Evolutionary conservation across 169 alveolate species (phyloP).

Genomic region (Eimeria brunetti): DNA sequence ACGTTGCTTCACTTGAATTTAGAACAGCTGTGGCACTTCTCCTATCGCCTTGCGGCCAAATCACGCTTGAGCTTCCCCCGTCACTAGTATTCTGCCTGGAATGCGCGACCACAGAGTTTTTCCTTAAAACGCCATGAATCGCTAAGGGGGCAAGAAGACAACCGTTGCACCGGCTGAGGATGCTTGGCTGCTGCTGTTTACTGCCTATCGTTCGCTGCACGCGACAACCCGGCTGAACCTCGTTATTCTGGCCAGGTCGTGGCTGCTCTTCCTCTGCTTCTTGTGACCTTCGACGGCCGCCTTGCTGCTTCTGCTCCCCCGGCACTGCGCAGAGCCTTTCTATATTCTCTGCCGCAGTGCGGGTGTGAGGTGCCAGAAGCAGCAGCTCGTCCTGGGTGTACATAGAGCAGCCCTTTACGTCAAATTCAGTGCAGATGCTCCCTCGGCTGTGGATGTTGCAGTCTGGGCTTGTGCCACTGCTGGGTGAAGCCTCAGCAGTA

Average conservation of each 20-base stretch:
- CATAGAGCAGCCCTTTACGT: not conserved
- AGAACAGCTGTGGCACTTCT: not conserved
- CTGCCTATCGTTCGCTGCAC: not conserved
- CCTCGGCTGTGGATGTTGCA: conserved; percentile 3
- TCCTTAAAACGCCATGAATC: conserved; percentile 8
- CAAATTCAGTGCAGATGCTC: conserved; percentile 37
- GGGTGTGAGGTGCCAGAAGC: conserved; percentile 37
- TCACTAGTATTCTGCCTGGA: not conserved
- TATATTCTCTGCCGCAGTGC: conserved; percentile 10
- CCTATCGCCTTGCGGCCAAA: not conserved
- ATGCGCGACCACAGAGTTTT: not conserved
- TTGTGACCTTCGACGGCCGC: not conserved
- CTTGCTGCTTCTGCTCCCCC: conserved; percentile 6
- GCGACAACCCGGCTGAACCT: not conserved
- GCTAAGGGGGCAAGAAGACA: conserved; percentile 27
- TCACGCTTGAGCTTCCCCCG: not conserved
- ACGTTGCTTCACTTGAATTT: too few relatives aligned
- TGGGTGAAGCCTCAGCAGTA: not conserved
- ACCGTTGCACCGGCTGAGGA: not conserved
- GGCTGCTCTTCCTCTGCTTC: not conserved
- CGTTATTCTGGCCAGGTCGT: not conserved
- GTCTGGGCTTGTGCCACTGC: not conserved
- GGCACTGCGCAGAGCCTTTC: conserved; percentile 35
- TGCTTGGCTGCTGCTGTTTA: not conserved
- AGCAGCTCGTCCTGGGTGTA: conserved; percentile 61